Conservation (phyloP, 805 yeast genomes). For the Brettanomyces sp. region DNA sequence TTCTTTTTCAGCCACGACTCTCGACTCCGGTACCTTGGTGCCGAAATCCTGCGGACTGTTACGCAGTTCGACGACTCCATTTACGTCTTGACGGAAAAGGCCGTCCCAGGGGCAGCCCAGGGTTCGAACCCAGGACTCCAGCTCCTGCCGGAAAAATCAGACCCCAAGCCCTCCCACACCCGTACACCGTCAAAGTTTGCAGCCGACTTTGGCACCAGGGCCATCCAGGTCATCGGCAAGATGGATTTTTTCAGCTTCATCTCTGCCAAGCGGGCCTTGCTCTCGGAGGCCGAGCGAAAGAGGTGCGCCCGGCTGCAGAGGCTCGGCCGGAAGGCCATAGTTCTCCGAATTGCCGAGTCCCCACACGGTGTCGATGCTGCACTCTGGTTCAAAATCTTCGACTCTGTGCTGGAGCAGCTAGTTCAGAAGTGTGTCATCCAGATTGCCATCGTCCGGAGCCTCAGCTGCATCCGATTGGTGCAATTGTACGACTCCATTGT, state of each 20-base stretch:
- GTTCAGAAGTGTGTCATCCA: constrained; percentile 84
- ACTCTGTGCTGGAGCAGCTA: constrained; percentile 59
- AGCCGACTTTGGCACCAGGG: constrained; percentile 68
- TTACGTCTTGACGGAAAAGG: constrained; percentile 31
- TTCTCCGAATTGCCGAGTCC: constrained; percentile 77
- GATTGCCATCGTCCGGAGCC: constrained; percentile 84
- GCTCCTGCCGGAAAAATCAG: not conserved
- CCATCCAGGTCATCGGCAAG: constrained; percentile 67
- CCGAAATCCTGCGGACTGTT: constrained; percentile 63
- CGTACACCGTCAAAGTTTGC: constrained; percentile 62
- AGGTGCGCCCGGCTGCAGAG: constrained; percentile 54
- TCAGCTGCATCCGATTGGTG: constrained; percentile 80
- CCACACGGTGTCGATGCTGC: constrained; percentile 95
- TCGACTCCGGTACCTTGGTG: constrained; percentile 62
- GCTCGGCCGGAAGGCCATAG: constrained; percentile 51
- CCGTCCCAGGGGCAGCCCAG: constrained; percentile 6
- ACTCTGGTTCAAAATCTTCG: constrained; percentile 87
- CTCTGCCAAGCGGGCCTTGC: constrained; percentile 36
- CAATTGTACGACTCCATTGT: constrained; percentile 59
- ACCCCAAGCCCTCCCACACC: constrained; percentile 27
- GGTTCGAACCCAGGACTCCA: not conserved
- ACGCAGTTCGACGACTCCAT: constrained; percentile 86
- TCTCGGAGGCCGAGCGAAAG: constrained; percentile 70
- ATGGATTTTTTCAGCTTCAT: constrained; percentile 60
- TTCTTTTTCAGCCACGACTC: constrained; percentile 85